Conservation (phyloP, 257 asterid species). For the Solanum pimpinellifolium region DNA sequence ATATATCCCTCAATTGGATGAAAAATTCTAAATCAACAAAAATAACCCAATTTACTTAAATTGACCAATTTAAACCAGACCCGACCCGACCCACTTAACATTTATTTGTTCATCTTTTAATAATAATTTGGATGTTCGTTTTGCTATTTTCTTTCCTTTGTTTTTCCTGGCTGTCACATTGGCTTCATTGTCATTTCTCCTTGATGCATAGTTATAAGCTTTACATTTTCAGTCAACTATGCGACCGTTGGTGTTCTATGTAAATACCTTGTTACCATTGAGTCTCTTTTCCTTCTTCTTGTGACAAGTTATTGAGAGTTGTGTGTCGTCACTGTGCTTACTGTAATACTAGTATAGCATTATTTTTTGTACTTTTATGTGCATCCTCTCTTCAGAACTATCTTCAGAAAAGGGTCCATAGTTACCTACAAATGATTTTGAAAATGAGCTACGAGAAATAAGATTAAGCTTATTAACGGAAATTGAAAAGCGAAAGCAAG, state of each 20-base stretch:
- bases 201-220: not conserved
- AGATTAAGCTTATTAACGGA: conserved; percentile 65
- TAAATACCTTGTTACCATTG: not conserved
- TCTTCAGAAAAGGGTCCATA: conserved; percentile 56
- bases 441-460: conserved; percentile 61
- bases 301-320: not conserved
- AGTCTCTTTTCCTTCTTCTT: not conserved
- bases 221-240: not conserved
- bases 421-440: conserved; percentile 33
- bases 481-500: conserved; percentile 76
- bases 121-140: too few relatives aligned
- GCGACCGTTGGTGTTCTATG: not conserved
- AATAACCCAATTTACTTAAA: too few relatives aligned
- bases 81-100: too few relatives aligned
- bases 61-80: too few relatives aligned
- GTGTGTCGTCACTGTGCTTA: not conserved
- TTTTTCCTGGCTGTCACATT: not conserved
- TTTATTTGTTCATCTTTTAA: too few relatives aligned
- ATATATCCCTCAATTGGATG: too few relatives aligned
- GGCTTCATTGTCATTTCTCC: not conserved
- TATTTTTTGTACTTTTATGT: conserved; percentile 5
- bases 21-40: too few relatives aligned
- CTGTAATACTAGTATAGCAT: not conserved
- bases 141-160: not conserved
- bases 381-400: conserved; percentile 48